Conservation (phyloP, 78 protist species). For the Thecamonas trahens region DNA sequence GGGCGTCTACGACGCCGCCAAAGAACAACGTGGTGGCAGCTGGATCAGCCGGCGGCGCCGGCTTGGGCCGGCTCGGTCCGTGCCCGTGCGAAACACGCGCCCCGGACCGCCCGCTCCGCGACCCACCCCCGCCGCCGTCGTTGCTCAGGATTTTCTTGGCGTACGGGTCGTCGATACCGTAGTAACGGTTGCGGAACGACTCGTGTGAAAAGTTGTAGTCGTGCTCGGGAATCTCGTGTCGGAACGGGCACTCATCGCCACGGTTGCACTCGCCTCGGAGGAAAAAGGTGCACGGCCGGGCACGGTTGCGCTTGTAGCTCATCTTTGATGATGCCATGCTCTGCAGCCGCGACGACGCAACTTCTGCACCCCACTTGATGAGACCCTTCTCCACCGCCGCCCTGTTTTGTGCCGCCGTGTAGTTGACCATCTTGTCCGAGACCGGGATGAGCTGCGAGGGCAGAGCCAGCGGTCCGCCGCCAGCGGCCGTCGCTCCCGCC, state of each 20-base stretch:
- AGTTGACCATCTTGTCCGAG: too few species aligned
- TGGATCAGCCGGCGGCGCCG: too few species aligned
- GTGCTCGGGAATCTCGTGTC: slow-evolving; percentile 1
- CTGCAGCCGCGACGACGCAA: not conserved
- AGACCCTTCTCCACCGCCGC: not conserved
- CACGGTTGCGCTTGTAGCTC: slow-evolving; percentile 19
- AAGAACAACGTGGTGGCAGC: too few species aligned
- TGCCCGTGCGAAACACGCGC: too few species aligned
- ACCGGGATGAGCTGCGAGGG: too few species aligned
- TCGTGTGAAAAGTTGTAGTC: slow-evolving; percentile 8
- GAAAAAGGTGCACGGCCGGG: slow-evolving; percentile 52
- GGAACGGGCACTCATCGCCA: slow-evolving; percentile 54
- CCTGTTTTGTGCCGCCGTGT: not conserved
- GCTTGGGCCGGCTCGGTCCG: too few species aligned
- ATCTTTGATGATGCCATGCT: not conserved
- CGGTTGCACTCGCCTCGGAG: slow-evolving; percentile 57
- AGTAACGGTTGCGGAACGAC: slow-evolving; percentile 47
- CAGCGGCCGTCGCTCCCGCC: too few species aligned
- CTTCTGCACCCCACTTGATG: not conserved
- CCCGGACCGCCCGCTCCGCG: too few species aligned
- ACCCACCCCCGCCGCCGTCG: too few species aligned
- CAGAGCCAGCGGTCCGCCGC: too few species aligned
- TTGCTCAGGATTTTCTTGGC: slow-evolving; percentile 43
- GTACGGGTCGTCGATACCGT: slow-evolving; percentile 53
- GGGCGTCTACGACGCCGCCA: too few species aligned